These are phyloP conservation scores for Phaseolus coccineus DNA, from an alignment of 331 rosid genomes.

Conservation along the genomic window DNA sequence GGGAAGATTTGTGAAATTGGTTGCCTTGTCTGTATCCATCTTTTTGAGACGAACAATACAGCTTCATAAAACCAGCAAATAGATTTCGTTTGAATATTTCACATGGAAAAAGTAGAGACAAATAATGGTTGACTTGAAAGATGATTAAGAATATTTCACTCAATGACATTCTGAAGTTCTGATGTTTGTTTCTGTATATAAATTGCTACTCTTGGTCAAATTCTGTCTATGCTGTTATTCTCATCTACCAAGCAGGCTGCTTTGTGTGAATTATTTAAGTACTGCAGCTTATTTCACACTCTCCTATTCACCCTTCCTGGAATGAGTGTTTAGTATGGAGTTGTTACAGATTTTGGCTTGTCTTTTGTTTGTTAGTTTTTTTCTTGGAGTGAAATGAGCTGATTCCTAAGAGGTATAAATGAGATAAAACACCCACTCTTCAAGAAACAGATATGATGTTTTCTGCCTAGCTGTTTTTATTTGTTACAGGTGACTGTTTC, in stretches of 20 bases:
- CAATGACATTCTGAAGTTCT: neutral
- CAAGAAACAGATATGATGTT: neutral
- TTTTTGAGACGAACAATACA: neutral
- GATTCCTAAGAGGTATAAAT: neutral
- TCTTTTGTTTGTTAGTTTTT: neutral
- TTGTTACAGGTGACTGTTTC: neutral
- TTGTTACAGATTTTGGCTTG: neutral
- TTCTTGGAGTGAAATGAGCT: neutral
- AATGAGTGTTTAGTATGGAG: neutral
- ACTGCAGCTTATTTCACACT: neutral
- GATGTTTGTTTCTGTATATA: neutral
- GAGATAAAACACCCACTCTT: neutral
- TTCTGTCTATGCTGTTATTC: neutral
- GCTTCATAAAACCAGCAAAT: neutral
- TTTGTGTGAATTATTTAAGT: neutral
- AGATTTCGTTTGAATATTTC: neutral
- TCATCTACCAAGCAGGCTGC: neutral
- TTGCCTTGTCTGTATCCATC: neutral
- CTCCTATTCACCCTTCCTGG: neutral
- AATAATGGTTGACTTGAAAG: neutral
- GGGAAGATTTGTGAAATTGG: neutral
- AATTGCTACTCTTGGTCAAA: neutral
- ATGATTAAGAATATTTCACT: neutral
- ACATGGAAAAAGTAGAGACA: neutral
- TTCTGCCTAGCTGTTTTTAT: conserved; percentile 4